Evolutionary conservation across 208 protist genomes (phyloP), one percentile per base, ranked within the genome.

Genomic region (Leptomonas seymouri): DNA sequence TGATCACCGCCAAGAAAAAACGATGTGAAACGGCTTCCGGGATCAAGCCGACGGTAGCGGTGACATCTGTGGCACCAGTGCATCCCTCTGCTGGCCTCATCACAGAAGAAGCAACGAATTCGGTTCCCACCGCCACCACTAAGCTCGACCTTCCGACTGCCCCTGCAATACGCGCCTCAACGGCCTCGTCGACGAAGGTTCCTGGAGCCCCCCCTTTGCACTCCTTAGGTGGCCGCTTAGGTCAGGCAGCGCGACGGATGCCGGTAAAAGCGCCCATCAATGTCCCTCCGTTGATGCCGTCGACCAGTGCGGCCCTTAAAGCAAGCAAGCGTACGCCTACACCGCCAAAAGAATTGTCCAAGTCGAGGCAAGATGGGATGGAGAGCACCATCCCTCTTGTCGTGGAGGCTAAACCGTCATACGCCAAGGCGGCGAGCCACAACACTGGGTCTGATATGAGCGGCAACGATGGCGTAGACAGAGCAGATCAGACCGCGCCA

Each of bases 181-280:
- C 48, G 27, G 48, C 61, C 3, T 20, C 48, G 7, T 0, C 48
- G 8, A 67, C 55, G 34, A 18, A 27, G 34, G 41, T 62, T 9
- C 68, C 39, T 8, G 42, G 25, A 0, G 28, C 58, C 7, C 41
- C 48, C 0, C 55, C 59, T 2, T 41, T 54, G 51, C 51, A 46
- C 44, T 55, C 48, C 30, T 56, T 59, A 5, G 54, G 69, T 44
- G 69, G 69, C 34, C 60, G 53, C 2, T 23, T 54, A 1, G 45
- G 55, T 3, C 51, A 75, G 59, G 69, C 61, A 1, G 27, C 69
- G 27, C 49, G 42, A 5, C 61, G 69, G 34, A 50, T 67, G 6
- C 6, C 69, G 14, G 53, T 63, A 18, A 18, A 9, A 12, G 39
- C 41, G 15, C 67, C 41, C 11, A n/a, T 31, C 18, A 31, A 54